phyloP scores from a whole-genome alignment of 2,329 filamentous ascomycete species.

The Arthroderma sp. region DNA sequence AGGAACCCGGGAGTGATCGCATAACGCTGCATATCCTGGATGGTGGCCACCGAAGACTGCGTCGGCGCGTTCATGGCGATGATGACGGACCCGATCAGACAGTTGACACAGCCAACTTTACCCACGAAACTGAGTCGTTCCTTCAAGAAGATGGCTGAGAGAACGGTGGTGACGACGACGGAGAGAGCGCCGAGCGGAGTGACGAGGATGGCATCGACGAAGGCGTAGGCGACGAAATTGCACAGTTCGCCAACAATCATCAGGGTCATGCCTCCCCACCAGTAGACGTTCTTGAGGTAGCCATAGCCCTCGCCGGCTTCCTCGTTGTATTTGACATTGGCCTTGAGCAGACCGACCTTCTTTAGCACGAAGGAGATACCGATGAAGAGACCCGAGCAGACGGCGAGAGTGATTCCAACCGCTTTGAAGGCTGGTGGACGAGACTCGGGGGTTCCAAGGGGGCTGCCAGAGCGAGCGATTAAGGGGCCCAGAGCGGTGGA shows the following conservation, averaged over 20 bases:
- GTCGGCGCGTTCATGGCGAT: constrained; percentile 89
- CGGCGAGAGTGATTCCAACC: constrained; percentile 72
- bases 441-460: constrained; percentile 15
- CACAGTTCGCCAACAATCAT: constrained; percentile 96
- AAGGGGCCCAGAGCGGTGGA: background rate
- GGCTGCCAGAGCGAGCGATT: constrained; percentile 15
- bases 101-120: constrained; percentile 90
- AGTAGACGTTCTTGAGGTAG: constrained; percentile 87
- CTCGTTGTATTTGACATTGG: constrained; percentile 93
- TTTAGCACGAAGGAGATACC: constrained; percentile 92
- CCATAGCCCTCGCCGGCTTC: constrained; percentile 93
- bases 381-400: constrained; percentile 84
- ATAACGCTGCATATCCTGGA: constrained; percentile 83
- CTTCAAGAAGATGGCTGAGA: constrained; percentile 91
- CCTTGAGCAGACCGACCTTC: constrained; percentile 79
- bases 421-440: constrained; percentile 61
- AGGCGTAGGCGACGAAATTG: constrained; percentile 95
- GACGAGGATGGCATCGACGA: constrained; percentile 90
- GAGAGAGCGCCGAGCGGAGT: constrained; percentile 83
- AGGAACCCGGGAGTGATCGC: constrained; percentile 81
- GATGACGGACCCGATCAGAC: constrained; percentile 82
- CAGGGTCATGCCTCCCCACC: constrained; percentile 91
- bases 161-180: constrained; percentile 80
- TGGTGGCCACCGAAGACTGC: constrained; percentile 71
- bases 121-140: constrained; percentile 91